Evolutionary conservation across 176 grass and related monocot species (phyloP), one percentile per base, ranked within the genome.

Genomic region (Hordeum marinum): DNA sequence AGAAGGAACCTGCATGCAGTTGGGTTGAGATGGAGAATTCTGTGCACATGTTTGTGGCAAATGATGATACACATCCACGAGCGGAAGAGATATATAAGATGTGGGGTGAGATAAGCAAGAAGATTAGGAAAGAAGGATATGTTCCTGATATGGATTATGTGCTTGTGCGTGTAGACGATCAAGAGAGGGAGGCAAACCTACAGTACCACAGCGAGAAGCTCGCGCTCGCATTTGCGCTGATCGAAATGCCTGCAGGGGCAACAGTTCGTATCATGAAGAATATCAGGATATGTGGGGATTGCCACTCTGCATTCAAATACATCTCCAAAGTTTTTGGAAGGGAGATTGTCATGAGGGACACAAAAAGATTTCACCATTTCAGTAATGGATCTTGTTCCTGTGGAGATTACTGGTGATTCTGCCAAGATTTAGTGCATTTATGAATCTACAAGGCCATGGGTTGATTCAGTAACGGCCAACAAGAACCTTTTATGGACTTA

Each of bases 1-100:
- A 94, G 85, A 94, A 94, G 66, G 90, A 94, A 57, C 93, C 93
- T 78, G 93, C 90, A 29, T 94, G 93, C 39, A 94, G 93, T 80
- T 94, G 93, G 90, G 83, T 94, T 59, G 90, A 90, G 75, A 63
- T 92, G 5, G 93, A 92, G 71, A 94, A 94, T 32, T 90, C 57
- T 1, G 90, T 91, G 69, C 90, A 94, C 76, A 94, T 88, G 90
- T 94, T 94, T 88, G 85, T 94, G 23, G 93, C 93, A 37, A 75
- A 90, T 67, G 93, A 94, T 20, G 75, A 86, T 61, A 73, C 87
- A 2, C 93, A 94, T 72, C 93, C 93, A 6, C 66, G 26, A 74
- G 57, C 78, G 10, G 69, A 84, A 68, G 79, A 92, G 82, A 94
- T 94, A 88, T 82, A 92, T 76, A 80, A 65, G 55, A 94, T 84